These are phyloP conservation scores for Pontederia crassipes DNA, from an alignment of 176 grass and related monocot genomes.

Conservation along the genomic window DNA sequence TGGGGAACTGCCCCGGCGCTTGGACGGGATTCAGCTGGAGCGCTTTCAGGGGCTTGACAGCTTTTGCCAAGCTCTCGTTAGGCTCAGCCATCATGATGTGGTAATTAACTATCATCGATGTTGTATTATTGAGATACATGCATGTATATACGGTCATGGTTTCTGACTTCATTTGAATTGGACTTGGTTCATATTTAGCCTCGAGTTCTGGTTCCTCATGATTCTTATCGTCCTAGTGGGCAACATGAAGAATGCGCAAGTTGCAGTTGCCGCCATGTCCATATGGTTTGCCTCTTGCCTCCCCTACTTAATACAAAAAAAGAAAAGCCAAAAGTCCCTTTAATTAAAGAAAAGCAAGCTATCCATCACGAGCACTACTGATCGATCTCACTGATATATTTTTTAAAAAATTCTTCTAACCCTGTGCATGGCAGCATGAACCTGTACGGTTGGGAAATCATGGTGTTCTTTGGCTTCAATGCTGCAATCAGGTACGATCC, in stretches of 20 bases:
- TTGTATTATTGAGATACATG: background rate
- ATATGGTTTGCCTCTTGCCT: conserved; percentile 40
- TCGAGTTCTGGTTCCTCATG: conserved; percentile 89
- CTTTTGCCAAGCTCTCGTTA: conserved; percentile 67
- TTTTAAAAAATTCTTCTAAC: background rate
- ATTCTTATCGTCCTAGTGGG: conserved; percentile 73
- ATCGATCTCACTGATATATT: no score
- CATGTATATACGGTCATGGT: background rate
- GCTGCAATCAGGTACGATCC: conserved; percentile 57
- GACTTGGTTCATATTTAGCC: conserved; percentile 16
- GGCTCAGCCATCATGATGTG: conserved; percentile 84
- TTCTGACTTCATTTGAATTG: background rate
- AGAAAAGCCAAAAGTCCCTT: no score
- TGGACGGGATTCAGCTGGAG: conserved; percentile 75
- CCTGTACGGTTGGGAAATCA: conserved; percentile 72
- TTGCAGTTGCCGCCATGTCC: conserved; percentile 75
- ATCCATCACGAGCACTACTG: background rate
- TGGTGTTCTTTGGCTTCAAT: conserved; percentile 94
- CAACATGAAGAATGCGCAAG: conserved; percentile 53
- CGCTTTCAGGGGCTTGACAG: conserved; percentile 37
- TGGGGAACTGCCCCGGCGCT: conserved; percentile 54
- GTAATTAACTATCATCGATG: conserved; percentile 6
- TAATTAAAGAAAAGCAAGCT: background rate
- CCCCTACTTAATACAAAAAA: background rate
- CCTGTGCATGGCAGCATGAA: conserved; percentile 37